Conservation (phyloP, 2,329 filamentous ascomycete genomes). For the Diaporthe amygdali region DNA sequence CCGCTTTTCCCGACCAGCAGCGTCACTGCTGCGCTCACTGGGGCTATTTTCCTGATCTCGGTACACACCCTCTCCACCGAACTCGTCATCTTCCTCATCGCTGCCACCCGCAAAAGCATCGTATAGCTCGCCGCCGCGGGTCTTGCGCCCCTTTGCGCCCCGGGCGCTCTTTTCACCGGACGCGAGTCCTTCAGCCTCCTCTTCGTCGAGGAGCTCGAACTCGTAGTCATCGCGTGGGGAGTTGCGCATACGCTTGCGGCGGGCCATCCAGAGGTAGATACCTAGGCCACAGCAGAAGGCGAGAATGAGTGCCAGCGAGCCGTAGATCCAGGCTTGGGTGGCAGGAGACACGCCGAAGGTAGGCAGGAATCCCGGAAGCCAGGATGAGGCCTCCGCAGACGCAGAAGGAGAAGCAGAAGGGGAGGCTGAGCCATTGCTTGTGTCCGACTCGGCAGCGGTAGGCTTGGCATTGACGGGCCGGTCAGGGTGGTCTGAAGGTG, state of each 20-base stretch:
- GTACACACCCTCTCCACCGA: conserved; percentile 43
- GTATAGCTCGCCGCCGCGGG: conserved; percentile 86
- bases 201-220: conserved; percentile 89
- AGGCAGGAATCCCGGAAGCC: conserved; percentile 86
- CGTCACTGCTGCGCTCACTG: conserved; percentile 28
- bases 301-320: conserved; percentile 81
- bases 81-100: conserved; percentile 64
- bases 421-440: conserved; percentile 29
- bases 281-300: conserved; percentile 82
- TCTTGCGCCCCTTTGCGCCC: conserved; percentile 50
- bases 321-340: conserved; percentile 94
- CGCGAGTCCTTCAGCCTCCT: conserved; percentile 67
- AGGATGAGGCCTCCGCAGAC: conserved; percentile 58
- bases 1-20: conserved; percentile 37
- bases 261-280: conserved; percentile 81
- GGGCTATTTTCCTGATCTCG: conserved; percentile 31
- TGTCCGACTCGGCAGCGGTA: conserved; percentile 36
- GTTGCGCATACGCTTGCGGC: conserved; percentile 77
- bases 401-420: conserved; percentile 39
- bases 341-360: conserved; percentile 87
- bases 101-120: conserved; percentile 94
- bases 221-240: conserved; percentile 84
- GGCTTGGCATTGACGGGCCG: conserved; percentile 62
- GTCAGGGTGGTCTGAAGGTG: conserved; percentile 68
- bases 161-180: conserved; percentile 50